Conservation (phyloP, 23 red algal genomes). For the Porphyridium purpureum region DNA sequence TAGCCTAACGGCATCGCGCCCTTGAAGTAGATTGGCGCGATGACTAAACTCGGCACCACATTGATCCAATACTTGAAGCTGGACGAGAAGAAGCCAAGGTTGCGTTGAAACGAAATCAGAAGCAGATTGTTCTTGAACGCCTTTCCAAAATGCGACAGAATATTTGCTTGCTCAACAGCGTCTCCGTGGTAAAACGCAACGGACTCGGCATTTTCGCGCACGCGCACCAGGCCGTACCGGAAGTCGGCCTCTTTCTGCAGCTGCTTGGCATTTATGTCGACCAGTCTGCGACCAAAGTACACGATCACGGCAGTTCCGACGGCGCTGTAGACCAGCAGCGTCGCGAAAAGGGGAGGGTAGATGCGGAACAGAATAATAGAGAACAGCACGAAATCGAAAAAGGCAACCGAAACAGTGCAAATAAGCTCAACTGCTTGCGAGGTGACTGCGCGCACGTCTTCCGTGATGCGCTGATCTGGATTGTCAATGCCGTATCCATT, state of each 20-base stretch:
- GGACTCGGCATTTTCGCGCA: conserved; percentile 72
- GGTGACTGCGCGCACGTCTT: conserved; percentile 82
- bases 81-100: conserved; percentile 44
- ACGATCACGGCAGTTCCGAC: conserved; percentile 47
- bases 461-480: conserved; percentile 73
- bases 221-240: conserved; percentile 60
- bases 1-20: conserved; percentile 54
- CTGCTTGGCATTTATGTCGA: conserved; percentile 43
- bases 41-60: conserved; percentile 44
- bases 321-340: conserved; percentile 41
- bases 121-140: conserved; percentile 39
- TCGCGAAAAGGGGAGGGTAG: conserved; percentile 42
- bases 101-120: conserved; percentile 46
- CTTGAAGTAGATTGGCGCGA: conserved; percentile 60
- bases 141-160: conserved; percentile 16
- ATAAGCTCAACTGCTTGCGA: conserved; percentile 54
- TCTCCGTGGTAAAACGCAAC: conserved; percentile 95
- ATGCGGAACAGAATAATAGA: conserved; percentile 71
- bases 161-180: conserved; percentile 19
- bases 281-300: conserved; percentile 32
- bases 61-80: conserved; percentile 71
- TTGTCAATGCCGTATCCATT: conserved; percentile 67
- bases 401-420: conserved; percentile 42
- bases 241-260: conserved; percentile 52
- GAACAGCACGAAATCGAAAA: conserved; percentile 83